These are phyloP conservation scores for Paramarasmius palmivorus DNA, from an alignment of 1,284 basidiomycete species.

Conservation along the genomic window DNA sequence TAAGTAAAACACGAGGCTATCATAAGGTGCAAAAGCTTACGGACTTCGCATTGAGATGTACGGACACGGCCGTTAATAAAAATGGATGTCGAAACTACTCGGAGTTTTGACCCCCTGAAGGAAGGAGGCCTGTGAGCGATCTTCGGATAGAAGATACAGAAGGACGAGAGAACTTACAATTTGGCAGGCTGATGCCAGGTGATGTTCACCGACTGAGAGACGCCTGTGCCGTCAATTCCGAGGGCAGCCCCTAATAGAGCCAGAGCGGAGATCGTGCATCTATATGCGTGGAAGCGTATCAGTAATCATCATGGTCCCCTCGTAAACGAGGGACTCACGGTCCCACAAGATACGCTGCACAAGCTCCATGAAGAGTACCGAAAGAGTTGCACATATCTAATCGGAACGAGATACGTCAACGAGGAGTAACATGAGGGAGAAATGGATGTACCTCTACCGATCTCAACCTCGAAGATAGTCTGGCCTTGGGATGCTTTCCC, in stretches of 20 bases:
- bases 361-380: slow-evolving; percentile 40
- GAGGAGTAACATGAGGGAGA: neutral
- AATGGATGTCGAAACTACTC: slow-evolving; percentile 42
- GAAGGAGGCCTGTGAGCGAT: neutral
- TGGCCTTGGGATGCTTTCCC: slow-evolving; percentile 26
- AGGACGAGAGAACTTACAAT: slow-evolving; percentile 30
- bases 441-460: slow-evolving; percentile 34
- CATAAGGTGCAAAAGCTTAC: slow-evolving; percentile 14
- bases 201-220: slow-evolving; percentile 51
- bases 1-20: neutral
- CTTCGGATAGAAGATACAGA: neutral
- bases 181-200: slow-evolving; percentile 47
- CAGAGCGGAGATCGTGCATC: slow-evolving; percentile 47
- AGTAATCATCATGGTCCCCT: slow-evolving; percentile 18
- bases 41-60: slow-evolving; percentile 47
- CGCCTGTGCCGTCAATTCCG: slow-evolving; percentile 41
- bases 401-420: too few species aligned
- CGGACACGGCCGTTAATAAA: slow-evolving; percentile 41
- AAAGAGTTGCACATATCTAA: slow-evolving; percentile 45
- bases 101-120: slow-evolving; percentile 43
- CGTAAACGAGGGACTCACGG: slow-evolving; percentile 37
- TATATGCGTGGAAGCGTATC: slow-evolving; percentile 21
- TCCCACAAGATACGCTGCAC: slow-evolving; percentile 45
- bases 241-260: slow-evolving; percentile 37
- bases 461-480: slow-evolving; percentile 38